Conservation (phyloP, 345 rosid species). For the Pugionium dolabratum region DNA sequence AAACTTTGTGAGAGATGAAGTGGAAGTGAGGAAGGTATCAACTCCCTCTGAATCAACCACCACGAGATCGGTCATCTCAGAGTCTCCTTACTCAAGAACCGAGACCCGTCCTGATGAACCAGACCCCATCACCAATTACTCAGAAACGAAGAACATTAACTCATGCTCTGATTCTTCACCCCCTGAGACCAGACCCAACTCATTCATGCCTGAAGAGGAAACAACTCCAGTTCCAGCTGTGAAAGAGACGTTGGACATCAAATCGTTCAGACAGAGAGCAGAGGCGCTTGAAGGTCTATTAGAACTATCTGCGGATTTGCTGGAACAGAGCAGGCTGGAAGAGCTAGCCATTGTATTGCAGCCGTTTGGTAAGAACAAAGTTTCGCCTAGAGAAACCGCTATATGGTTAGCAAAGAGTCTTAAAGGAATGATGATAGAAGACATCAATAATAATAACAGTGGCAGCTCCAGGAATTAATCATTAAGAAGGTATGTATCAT, state of each 20-base stretch:
- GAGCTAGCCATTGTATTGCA: slow-evolving; percentile 91
- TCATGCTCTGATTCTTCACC: slow-evolving; percentile 43
- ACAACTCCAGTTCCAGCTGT: slow-evolving; percentile 45
- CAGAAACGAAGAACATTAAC: slow-evolving; percentile 49
- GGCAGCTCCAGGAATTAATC: slow-evolving; percentile 35
- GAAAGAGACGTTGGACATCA: slow-evolving; percentile 74
- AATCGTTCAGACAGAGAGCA: slow-evolving; percentile 93
- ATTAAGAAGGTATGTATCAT: slow-evolving; percentile 20
- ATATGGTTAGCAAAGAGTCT: slow-evolving; percentile 96
- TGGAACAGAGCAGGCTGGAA: slow-evolving; percentile 79
- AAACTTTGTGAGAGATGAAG: slow-evolving; percentile 72
- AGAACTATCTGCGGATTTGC: slow-evolving; percentile 89
- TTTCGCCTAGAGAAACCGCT: slow-evolving; percentile 97
- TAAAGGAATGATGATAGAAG: slow-evolving; percentile 94
- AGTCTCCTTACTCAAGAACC: slow-evolving; percentile 40
- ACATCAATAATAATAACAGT: slow-evolving; percentile 41
- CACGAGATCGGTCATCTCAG: slow-evolving; percentile 49
- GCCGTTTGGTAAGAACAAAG: slow-evolving; percentile 96
- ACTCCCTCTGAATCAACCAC: slow-evolving; percentile 48
- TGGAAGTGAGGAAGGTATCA: slow-evolving; percentile 56
- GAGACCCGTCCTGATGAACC: slow-evolving; percentile 29
- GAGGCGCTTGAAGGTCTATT: slow-evolving; percentile 98
- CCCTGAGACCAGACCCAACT: slow-evolving; percentile 45
- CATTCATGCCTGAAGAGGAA: slow-evolving; percentile 53
- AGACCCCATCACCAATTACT: slow-evolving; percentile 44